Conservation (phyloP, 306 rosid species). For the Clitoria ternatea region DNA sequence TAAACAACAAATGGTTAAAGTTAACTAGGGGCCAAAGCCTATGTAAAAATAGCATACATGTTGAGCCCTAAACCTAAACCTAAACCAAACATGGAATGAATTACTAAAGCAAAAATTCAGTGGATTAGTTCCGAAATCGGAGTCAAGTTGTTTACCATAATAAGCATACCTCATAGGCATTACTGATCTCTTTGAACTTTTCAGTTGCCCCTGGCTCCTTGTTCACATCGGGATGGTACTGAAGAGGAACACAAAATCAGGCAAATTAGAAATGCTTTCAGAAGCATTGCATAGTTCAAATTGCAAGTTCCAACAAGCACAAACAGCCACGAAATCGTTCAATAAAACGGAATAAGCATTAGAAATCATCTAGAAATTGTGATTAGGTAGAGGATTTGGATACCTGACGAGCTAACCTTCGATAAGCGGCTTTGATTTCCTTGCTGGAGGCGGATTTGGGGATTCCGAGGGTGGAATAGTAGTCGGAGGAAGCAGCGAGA, state of each 20-base stretch:
- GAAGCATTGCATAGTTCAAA: not conserved
- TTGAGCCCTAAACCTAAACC: constrained; percentile 7
- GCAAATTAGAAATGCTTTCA: not conserved
- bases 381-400: not conserved
- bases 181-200: constrained; percentile 91
- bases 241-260: constrained; percentile 30
- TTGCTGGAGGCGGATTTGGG: constrained; percentile 70
- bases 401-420: constrained; percentile 97
- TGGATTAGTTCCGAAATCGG: not conserved
- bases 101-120: not conserved
- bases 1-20: not conserved
- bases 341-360: not conserved
- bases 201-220: constrained; percentile 97
- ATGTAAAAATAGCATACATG: not conserved
- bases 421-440: constrained; percentile 94
- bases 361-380: not conserved
- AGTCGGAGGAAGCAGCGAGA: constrained; percentile 72
- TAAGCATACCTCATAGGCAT: constrained; percentile 91
- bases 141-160: no score
- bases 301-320: not conserved
- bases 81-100: not conserved
- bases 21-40: not conserved
- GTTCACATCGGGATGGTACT: constrained; percentile 98
- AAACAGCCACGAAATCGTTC: not conserved
- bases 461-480: constrained; percentile 82